Evolutionary conservation across 192 early-diverging fungal species (phyloP), one percentile per base, ranked within the genome.

Genomic region (Backusella tarrabulga): DNA sequence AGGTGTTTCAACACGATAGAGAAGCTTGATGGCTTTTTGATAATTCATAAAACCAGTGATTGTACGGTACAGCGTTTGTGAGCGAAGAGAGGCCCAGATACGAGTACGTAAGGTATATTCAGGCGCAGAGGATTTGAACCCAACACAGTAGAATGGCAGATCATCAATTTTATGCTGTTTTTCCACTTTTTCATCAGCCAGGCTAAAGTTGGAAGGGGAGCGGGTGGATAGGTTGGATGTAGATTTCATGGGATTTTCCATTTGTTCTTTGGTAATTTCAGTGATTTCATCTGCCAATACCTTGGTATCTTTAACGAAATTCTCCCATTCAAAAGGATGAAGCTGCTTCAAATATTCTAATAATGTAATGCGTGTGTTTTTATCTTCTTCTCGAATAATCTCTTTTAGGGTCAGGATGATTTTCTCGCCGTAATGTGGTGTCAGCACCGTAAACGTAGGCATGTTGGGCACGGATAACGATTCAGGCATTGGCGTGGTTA

Each of bases 1-100:
- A 21, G 94, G 93, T 70, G 90, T 93, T 77, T 95, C 94, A 23
- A 94, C 88, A 23, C 91, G 90, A 80, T 95, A 93, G 12, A 94
- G 81, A 4, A 95, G 87, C 81, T 94, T 93, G 83, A 96, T 89
- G 0, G 94, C 95, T 80, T 93, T 93, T 73, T 88, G 86, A 76
- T 96, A 96, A 76, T 96, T 95, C 92, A 95, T 94, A 70, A 95
- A 94, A 26, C 95, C 95, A 19, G 92, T 91, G 56, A 95, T 90
- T 8, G 95, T 96, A 38, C 95, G 91, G 75, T 93, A 96, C 68
- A 96, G 83, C 0, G 95, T 95, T 81, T 96, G 94, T 32, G 92
- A 91, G n/a, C 95, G 90, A 35, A 94, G 84, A 7, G 95, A 96
- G 12, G 94, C 93, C 95, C 95, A 96, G 72, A 95, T 95, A n/a